Base-by-base conservation (phyloP, 495 filamentous ascomycete genomes). In the Collariella sp. region DNA sequence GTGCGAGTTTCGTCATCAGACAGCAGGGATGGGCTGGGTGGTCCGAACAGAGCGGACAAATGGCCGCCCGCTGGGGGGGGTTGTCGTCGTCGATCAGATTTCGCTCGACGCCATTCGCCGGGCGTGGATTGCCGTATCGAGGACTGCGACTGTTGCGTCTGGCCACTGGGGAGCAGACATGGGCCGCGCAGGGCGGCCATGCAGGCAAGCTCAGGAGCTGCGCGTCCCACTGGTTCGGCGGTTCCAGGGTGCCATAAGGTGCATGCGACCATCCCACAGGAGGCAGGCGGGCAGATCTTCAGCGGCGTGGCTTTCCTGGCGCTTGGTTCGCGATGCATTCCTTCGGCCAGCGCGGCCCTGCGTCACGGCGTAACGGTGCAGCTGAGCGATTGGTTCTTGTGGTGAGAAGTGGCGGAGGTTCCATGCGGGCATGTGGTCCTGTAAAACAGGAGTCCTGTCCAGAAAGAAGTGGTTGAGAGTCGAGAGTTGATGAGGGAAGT, bases 271-370 rank as follows among this genome's bases (percentile, higher is more conserved):
- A 52, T 44, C 40, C 40, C 39, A 38, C 20, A 45, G 41, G 41
- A 53, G 51, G 41, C 39, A 43, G 42, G 51, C 41, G 42, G 39
- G 38, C 15, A n/a, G 39, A 43, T 52, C 39, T 41, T 38, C 29
- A 46, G n/a, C 41, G 42, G 42, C 42, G 50, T 44, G 49, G 54
- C 43, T 51, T 50, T 41, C 33, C 19, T 49, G 51, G 23, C 10
- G 26, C 43, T n/a, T 23, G 42, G 24, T 36, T 7, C 29, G 29
- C 45, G 31, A 42, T 39, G 48, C 35, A 49, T 46, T 46, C 50
- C 47, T 58, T 53, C 55, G 42, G 58, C 46, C 50, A 58, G 23
- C 15, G 43, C 58, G 58, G 55, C 44, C 55, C 58, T 61, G 46
- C 55, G 38, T 58, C 46, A 46, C 58, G 55, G 39, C 22, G 43